These are phyloP conservation scores for Terana coerulea DNA, from an alignment of 768 basidiomycete species.

Conservation along the genomic window DNA sequence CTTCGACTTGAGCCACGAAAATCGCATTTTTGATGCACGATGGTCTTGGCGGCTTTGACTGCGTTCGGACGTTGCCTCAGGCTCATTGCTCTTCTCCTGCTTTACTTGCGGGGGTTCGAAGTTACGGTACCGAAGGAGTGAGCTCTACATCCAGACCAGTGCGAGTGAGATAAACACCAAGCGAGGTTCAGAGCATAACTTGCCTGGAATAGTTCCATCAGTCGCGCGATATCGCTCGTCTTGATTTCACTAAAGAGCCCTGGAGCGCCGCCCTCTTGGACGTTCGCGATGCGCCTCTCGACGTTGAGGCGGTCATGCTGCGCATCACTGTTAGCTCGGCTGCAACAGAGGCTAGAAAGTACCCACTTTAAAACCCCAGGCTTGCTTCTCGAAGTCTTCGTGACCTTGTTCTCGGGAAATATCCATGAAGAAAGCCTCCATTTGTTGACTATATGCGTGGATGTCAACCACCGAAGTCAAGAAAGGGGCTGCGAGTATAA, in stretches of 20 bases:
- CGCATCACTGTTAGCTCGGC: constrained; percentile 8
- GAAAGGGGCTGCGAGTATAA: neutral
- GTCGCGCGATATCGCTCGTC: constrained; percentile 75
- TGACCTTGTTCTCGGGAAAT: constrained; percentile 56
- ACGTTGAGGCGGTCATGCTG: constrained; percentile 77
- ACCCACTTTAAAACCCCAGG: constrained; percentile 73
- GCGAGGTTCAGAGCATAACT: neutral
- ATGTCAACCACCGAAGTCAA: neutral
- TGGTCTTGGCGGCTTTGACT: neutral
- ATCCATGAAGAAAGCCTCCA: constrained; percentile 75
- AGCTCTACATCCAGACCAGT: constrained; percentile 45
- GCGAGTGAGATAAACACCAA: neutral
- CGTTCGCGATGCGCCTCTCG: constrained; percentile 55
- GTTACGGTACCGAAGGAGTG: constrained; percentile 69
- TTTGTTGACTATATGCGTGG: constrained; percentile 53
- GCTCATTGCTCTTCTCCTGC: neutral
- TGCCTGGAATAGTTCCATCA: constrained; percentile 85
- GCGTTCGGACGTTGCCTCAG: neutral
- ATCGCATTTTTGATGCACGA: constrained; percentile 1
- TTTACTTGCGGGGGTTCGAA: constrained; percentile 43
- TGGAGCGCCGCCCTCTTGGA: constrained; percentile 26
- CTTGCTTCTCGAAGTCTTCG: constrained; percentile 69
- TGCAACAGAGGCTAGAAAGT: neutral
- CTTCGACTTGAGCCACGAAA: constrained; percentile 14
- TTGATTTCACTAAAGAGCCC: constrained; percentile 39